These are phyloP conservation scores for Neostapfia colusana DNA, from an alignment of 176 grass and related monocot genomes.

Conservation along the genomic window DNA sequence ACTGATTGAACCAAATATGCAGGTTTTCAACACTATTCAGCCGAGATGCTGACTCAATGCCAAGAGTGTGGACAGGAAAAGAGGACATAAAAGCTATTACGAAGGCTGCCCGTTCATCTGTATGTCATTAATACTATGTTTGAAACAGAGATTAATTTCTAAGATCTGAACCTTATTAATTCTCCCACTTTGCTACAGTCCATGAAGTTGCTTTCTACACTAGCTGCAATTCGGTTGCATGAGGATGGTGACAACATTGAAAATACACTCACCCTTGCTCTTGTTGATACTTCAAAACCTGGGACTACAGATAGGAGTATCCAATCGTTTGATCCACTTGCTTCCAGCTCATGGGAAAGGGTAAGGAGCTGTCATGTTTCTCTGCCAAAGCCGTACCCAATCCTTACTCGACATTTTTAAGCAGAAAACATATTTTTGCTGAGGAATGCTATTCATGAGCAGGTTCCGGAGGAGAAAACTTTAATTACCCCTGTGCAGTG, in stretches of 20 bases:
- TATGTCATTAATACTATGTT: constrained; percentile 48
- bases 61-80: constrained; percentile 95
- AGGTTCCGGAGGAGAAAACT: constrained; percentile 71
- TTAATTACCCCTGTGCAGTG: constrained; percentile 90
- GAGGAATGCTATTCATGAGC: constrained; percentile 36
- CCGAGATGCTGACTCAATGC: constrained; percentile 92
- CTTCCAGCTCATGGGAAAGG: constrained; percentile 92
- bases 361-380: constrained; percentile 43
- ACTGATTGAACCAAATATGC: constrained; percentile 30
- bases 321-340: constrained; percentile 74
- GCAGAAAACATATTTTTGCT: constrained; percentile 40
- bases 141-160: neutral
- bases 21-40: constrained; percentile 93
- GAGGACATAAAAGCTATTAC: constrained; percentile 99
- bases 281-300: constrained; percentile 53
- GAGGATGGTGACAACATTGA: constrained; percentile 85
- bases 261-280: constrained; percentile 68
- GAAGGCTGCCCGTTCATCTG: constrained; percentile 86
- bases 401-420: constrained; percentile 33
- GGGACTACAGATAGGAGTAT: constrained; percentile 71
- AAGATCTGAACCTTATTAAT: neutral
- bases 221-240: constrained; percentile 88
- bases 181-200: constrained; percentile 55
- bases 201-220: constrained; percentile 93
- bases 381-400: constrained; percentile 19